Conservation (phyloP, 805 yeast genomes). For the Candida golubevii region DNA sequence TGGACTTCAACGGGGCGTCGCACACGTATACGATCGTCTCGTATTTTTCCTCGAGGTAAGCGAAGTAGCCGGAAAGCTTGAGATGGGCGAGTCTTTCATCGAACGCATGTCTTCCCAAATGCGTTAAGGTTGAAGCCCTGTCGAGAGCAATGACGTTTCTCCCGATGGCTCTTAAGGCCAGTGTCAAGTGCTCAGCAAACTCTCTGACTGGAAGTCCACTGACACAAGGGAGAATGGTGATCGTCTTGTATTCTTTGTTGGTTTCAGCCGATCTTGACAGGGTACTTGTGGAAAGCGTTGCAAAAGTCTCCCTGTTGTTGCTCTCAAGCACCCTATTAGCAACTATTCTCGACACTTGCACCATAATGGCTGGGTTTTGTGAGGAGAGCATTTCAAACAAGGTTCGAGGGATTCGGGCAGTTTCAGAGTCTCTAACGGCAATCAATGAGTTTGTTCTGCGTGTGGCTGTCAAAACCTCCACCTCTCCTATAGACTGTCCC, state of each 20-base stretch:
- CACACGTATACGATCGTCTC: conserved; percentile 88
- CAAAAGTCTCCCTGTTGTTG: conserved; percentile 9
- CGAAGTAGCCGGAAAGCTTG: conserved; percentile 83
- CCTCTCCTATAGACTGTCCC: conserved; percentile 92
- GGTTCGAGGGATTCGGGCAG: conserved; percentile 88
- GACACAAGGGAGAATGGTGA: conserved; percentile 77
- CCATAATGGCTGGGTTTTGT: conserved; percentile 85
- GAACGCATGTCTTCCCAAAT: conserved; percentile 89
- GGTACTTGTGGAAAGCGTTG: conserved; percentile 24
- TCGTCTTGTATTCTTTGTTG: conserved; percentile 63
- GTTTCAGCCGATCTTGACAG: conserved; percentile 29
- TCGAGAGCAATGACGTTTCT: conserved; percentile 74
- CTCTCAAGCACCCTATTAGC: conserved; percentile 50
- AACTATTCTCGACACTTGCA: conserved; percentile 81
- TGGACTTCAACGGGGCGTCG: conserved; percentile 75
- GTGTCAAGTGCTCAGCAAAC: conserved; percentile 69
- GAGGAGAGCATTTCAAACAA: conserved; percentile 80
- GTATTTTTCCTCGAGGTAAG: conserved; percentile 84
- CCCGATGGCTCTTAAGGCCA: conserved; percentile 70
- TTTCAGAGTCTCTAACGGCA: conserved; percentile 90
- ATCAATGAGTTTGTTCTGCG: conserved; percentile 65
- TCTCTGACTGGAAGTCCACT: conserved; percentile 81
- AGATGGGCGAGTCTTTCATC: conserved; percentile 74
- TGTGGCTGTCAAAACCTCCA: conserved; percentile 84
- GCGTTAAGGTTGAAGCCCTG: conserved; percentile 73